Conservation (phyloP, 768 basidiomycete genomes). For the Suillus subluteus region DNA sequence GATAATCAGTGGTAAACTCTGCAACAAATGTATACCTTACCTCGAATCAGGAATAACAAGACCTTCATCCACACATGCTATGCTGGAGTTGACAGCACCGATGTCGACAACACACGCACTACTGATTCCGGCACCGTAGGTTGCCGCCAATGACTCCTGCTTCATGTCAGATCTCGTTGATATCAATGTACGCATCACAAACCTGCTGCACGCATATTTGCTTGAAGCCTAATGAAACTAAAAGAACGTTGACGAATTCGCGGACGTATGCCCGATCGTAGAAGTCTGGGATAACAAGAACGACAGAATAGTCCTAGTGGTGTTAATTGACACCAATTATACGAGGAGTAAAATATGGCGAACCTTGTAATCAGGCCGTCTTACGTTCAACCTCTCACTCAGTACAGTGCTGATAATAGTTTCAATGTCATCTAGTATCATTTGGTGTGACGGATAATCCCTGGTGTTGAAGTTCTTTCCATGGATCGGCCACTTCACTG, state of each 20-base stretch:
- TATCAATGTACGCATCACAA: background rate
- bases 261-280: constrained; percentile 85
- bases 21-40: constrained; percentile 43
- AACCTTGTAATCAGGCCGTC: constrained; percentile 62
- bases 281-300: constrained; percentile 91
- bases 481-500: constrained; percentile 81
- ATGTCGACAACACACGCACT: constrained; percentile 96
- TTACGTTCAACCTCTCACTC: constrained; percentile 61
- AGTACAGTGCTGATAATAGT: constrained; percentile 65
- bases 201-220: constrained; percentile 93
- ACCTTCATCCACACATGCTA: constrained; percentile 96
- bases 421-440: constrained; percentile 79
- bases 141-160: constrained; percentile 90
- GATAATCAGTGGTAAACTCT: constrained; percentile 12
- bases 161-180: background rate
- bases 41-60: constrained; percentile 85
- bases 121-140: constrained; percentile 93
- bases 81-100: constrained; percentile 80
- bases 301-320: constrained; percentile 78
- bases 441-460: constrained; percentile 73
- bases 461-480: constrained; percentile 82
- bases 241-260: constrained; percentile 71
- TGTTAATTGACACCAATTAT: background rate
- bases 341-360: constrained; percentile 15
- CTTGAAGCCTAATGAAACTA: constrained; percentile 87